phyloP scores from a whole-genome alignment of 331 rosid species.

The Stylosanthes scabra region DNA sequence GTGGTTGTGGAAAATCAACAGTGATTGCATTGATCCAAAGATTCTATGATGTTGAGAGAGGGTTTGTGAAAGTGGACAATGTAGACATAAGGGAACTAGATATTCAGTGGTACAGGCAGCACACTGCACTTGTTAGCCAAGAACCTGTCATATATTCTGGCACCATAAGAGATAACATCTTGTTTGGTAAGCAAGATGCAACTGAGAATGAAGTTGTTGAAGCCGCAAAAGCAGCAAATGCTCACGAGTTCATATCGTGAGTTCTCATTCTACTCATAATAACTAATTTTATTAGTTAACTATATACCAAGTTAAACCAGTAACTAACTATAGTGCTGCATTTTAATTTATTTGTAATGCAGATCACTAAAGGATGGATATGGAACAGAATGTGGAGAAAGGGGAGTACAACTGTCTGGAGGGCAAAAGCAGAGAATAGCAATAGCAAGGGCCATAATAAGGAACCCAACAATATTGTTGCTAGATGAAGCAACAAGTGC shows the following conservation, averaged over 20 bases:
- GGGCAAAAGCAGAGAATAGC: constrained; percentile 97
- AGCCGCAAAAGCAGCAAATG: constrained; percentile 87
- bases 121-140: constrained; percentile 91
- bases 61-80: constrained; percentile 77
- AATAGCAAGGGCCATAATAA: constrained; percentile 90
- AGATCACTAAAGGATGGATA: constrained; percentile 90
- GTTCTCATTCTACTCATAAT: constrained; percentile 24
- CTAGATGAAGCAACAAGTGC: constrained; percentile 98
- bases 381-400: constrained; percentile 88
- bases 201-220: constrained; percentile 75
- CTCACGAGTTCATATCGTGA: constrained; percentile 96
- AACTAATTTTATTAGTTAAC: too few species aligned
- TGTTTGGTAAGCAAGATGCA: constrained; percentile 82
- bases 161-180: constrained; percentile 67
- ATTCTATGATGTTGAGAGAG: constrained; percentile 80
- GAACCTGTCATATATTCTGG: constrained; percentile 90
- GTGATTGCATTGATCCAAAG: constrained; percentile 80
- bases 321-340: background rate
- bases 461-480: constrained; percentile 76
- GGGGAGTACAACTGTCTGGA: constrained; percentile 96
- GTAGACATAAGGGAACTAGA: constrained; percentile 84
- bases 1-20: constrained; percentile 98
- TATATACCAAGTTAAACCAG: background rate
- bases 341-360: constrained; percentile 19
- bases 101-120: constrained; percentile 76